phyloP scores from a whole-genome alignment of 306 rosid genomes.

The Dryas alaskensis region DNA sequence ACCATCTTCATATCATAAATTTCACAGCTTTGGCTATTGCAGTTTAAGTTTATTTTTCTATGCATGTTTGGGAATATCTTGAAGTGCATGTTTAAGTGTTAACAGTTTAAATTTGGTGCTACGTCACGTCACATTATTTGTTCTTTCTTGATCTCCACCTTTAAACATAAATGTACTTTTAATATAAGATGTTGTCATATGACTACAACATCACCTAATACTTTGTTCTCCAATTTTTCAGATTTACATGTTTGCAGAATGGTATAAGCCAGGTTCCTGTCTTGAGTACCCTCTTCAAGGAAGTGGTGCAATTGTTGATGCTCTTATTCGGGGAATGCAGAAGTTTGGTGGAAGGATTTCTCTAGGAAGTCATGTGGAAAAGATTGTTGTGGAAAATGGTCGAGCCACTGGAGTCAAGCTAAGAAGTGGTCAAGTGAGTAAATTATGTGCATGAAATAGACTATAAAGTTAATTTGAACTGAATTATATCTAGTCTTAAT shows the following conservation, averaged over 20 bases:
- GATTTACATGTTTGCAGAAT: constrained; percentile 95
- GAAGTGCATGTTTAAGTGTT: background rate
- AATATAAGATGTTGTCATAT: background rate
- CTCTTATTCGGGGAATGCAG: constrained; percentile 75
- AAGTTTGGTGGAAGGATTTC: constrained; percentile 84
- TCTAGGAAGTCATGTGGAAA: constrained; percentile 73
- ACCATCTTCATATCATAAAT: background rate
- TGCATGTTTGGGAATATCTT: background rate
- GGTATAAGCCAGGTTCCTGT: constrained; percentile 93
- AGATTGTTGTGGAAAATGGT: constrained; percentile 64
- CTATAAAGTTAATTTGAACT: background rate
- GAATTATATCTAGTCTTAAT: background rate
- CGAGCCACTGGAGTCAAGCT: constrained; percentile 84
- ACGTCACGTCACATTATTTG: background rate
- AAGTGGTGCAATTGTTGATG: constrained; percentile 70
- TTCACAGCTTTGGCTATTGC: background rate
- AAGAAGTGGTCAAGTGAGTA: constrained; percentile 72
- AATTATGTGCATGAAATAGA: constrained; percentile 7
- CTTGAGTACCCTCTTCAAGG: constrained; percentile 90
- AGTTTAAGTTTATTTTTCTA: background rate
- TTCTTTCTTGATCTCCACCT: background rate
- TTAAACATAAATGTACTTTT: background rate
- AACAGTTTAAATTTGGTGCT: background rate
- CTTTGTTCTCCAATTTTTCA: constrained; percentile 29
- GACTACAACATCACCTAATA: constrained; percentile 1